phyloP scores from a whole-genome alignment of 495 filamentous ascomycete species.

The Entonaema liquescens region DNA sequence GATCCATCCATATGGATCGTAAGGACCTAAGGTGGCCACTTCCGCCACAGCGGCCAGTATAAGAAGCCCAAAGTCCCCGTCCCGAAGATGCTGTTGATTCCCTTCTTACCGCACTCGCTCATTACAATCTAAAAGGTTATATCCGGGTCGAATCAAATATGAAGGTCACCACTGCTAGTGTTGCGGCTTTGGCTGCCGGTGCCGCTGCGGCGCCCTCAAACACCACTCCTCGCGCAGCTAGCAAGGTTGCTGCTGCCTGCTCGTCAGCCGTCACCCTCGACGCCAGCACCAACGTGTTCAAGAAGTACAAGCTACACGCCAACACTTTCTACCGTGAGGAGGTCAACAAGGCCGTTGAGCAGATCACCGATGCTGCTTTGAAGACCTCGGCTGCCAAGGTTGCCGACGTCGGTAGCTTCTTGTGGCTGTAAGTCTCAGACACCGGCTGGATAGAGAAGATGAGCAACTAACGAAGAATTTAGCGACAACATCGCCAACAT shows the following conservation, averaged over 20 bases:
- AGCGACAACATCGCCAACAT: conserved; percentile 69
- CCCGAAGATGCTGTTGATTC: conserved; percentile 19
- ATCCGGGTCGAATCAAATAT: conserved; percentile 50
- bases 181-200: conserved; percentile 53
- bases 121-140: conserved; percentile 35
- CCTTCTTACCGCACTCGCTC: conserved; percentile 50
- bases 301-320: conserved; percentile 62
- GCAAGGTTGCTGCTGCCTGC: conserved; percentile 52
- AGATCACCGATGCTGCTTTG: conserved; percentile 50
- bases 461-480: conserved; percentile 19
- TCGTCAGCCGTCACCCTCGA: conserved; percentile 60
- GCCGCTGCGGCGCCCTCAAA: conserved; percentile 54
- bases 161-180: conserved; percentile 54
- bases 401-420: conserved; percentile 72
- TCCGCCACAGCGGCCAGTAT: conserved; percentile 32
- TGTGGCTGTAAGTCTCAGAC: conserved; percentile 67
- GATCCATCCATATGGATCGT: conserved; percentile 1
- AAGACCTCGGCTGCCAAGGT: conserved; percentile 58
- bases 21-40: conserved; percentile 11
- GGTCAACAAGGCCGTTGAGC: conserved; percentile 58
- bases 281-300: conserved; percentile 62
- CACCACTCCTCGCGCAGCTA: conserved; percentile 42
- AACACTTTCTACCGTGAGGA: conserved; percentile 66
- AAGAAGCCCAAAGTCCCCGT: conserved; percentile 34
- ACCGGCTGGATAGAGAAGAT: background rate